Evolutionary conservation across 2,329 filamentous ascomycete genomes (phyloP).

Genomic region (Trichoderma sp.): DNA sequence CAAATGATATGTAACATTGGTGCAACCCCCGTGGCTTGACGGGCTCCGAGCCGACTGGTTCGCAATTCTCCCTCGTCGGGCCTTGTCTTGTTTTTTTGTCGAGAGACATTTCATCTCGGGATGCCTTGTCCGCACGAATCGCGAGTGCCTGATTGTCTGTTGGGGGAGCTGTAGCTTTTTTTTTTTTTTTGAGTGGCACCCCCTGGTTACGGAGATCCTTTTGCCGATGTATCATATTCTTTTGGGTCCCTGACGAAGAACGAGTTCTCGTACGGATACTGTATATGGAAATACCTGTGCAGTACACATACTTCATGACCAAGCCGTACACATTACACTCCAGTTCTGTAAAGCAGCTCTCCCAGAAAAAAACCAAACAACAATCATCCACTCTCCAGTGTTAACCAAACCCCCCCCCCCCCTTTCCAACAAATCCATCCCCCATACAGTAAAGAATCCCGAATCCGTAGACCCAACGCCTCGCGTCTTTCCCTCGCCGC

Average conservation of each 20-base stretch:
- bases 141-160: neutral
- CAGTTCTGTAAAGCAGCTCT: no score
- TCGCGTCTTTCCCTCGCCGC: neutral
- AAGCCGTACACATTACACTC: no score
- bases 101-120: neutral
- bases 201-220: neutral
- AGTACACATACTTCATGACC: neutral
- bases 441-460: no score
- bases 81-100: neutral
- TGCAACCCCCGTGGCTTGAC: slow-evolving; percentile 1
- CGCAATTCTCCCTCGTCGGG: neutral
- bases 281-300: neutral
- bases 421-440: no score
- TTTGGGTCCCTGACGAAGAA: neutral
- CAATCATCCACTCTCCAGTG: no score
- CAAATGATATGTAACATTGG: neutral
- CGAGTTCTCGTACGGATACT: no score
- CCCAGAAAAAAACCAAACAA: no score
- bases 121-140: neutral
- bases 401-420: no score
- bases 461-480: no score
- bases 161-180: neutral
- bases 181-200: neutral
- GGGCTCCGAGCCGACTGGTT: slow-evolving; percentile 6
- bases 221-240: neutral